Evolutionary conservation across 106 monocot species (phyloP).

Genomic region (Chionographis japonica): DNA sequence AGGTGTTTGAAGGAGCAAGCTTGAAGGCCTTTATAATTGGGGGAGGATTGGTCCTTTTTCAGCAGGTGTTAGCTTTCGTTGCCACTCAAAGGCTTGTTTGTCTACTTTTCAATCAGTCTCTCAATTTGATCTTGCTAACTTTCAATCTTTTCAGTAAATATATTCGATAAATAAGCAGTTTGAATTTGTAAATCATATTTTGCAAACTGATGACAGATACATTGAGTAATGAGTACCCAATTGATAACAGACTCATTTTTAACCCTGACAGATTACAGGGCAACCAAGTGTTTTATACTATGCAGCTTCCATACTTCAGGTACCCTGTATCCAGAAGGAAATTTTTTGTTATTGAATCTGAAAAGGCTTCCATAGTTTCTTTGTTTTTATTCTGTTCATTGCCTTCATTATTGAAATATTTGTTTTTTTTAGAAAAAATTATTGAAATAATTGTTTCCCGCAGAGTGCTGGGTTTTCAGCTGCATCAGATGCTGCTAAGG

Average conservation of each 20-base stretch:
- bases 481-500: conserved; percentile 94
- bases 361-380: neutral
- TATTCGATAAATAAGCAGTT: neutral
- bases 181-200: neutral
- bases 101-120: conserved; percentile 1
- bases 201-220: neutral
- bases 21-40: conserved; percentile 94
- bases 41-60: conserved; percentile 95
- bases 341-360: neutral
- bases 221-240: neutral
- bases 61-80: conserved; percentile 50
- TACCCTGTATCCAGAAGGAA: conserved; percentile 1
- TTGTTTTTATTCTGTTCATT: conserved; percentile 2
- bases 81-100: neutral
- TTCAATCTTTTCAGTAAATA: neutral
- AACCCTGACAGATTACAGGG: conserved; percentile 75
- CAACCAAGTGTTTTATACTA: conserved; percentile 98
- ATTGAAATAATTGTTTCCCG: neutral
- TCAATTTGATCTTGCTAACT: neutral
- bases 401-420: neutral
- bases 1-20: conserved; percentile 90
- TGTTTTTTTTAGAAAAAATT: no score
- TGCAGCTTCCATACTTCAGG: conserved; percentile 98
- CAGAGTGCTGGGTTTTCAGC: conserved; percentile 98
- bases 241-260: neutral